Conservation (phyloP, 2,329 filamentous ascomycete species). For the Fusarium decemcellulare region DNA sequence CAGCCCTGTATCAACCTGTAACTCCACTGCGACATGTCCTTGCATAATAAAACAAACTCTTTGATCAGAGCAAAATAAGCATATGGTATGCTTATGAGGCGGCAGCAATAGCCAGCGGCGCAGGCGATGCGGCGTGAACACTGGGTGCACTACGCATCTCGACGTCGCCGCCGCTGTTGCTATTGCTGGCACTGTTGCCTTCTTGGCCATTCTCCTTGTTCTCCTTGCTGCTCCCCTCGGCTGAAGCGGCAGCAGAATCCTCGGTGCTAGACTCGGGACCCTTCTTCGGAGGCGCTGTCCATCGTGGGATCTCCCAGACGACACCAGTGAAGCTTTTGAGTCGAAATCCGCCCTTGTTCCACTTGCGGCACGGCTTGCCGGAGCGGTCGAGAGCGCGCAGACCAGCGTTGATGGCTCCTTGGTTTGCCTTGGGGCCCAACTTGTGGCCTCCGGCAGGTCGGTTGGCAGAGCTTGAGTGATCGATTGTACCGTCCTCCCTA, state of each 20-base stretch:
- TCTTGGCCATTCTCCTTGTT: slow-evolving; percentile 72
- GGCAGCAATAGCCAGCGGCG: slow-evolving; percentile 62
- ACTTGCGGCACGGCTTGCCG: slow-evolving; percentile 92
- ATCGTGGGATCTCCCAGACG: slow-evolving; percentile 84
- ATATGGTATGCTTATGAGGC: slow-evolving; percentile 52
- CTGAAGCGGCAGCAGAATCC: slow-evolving; percentile 62
- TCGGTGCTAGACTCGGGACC: slow-evolving; percentile 61
- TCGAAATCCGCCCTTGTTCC: slow-evolving; percentile 85
- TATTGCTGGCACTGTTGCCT: slow-evolving; percentile 63
- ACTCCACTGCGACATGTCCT: slow-evolving; percentile 29
- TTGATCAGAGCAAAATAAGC: slow-evolving; percentile 14
- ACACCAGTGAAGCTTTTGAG: slow-evolving; percentile 95
- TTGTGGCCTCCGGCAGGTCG: slow-evolving; percentile 77
- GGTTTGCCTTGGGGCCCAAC: slow-evolving; percentile 95
- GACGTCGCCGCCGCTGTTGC: slow-evolving; percentile 61
- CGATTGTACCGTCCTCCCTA: slow-evolving; percentile 75
- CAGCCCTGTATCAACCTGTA: slow-evolving; percentile 34
- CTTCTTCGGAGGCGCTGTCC: slow-evolving; percentile 80
- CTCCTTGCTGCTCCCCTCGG: slow-evolving; percentile 72
- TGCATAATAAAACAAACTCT: slow-evolving; percentile 33
- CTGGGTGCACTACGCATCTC: slow-evolving; percentile 69
- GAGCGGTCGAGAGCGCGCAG: slow-evolving; percentile 94
- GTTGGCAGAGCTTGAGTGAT: slow-evolving; percentile 65
- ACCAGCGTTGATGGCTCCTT: slow-evolving; percentile 96
- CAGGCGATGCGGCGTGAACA: slow-evolving; percentile 66